Evolutionary conservation across 2,329 filamentous ascomycete species (phyloP), one percentile per base, ranked within the genome.

Genomic region (Ophiostoma piceae): DNA sequence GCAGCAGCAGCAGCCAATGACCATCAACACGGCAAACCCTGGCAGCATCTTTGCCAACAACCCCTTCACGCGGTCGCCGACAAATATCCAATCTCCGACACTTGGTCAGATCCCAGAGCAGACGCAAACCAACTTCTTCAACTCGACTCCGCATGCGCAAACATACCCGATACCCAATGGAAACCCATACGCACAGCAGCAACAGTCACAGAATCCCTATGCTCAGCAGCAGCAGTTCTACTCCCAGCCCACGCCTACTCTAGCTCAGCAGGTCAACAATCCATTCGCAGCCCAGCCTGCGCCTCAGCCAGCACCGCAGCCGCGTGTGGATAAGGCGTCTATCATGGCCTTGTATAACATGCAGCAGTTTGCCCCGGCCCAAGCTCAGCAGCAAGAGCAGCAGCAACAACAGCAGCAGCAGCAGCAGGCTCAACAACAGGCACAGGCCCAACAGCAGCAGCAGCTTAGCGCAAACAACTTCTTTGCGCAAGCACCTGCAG

Each of bases 331-430:
- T 75, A 94, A 91, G 73, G 87, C 86, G 2, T 89, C 89, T 4
- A 94, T 95, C 71, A 82, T 94, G 77, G 89, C 91, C 6, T 79
- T 95, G 12, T 94, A 92, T 78, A 88, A 86, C 76, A 85, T 88
- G 70, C 83, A 85, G 8, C 84, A 87, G 67, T 78, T 83, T 43
- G 80, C 82, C 0, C 82, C 84, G 3, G 78, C 81, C 39, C 76
- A 79, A 37, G 68, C 68, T 73, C 79, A 22, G 35, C 62, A 72
- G 73, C 35, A 75, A 19, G 32, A 35, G 29, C 57, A 35, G 14
- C 29, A 64, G 14, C 57, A n/a, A 26, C 26, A 29, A n/a, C 69
- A 67, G 12, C 70, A 67, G 29, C 29, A 76, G 35, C 74, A 73
- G 9, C 76, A 74, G 35, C 74, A 29, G 1, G 64, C 39, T 11